Evolutionary conservation across 306 rosid species (phyloP), one percentile per base, ranked within the genome.

Genomic region (Calophaca sinica): DNA sequence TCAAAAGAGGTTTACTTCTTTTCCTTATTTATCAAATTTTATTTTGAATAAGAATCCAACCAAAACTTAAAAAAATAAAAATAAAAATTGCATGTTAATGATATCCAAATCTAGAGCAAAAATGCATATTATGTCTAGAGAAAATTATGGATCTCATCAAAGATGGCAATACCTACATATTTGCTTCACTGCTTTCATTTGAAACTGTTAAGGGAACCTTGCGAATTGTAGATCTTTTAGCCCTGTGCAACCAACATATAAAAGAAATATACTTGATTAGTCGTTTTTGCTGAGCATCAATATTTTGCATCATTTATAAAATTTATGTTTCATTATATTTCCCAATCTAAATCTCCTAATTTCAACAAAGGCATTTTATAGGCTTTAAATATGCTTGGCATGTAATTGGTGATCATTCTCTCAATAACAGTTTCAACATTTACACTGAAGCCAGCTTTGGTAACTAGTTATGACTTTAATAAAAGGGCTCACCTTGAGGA

Each of bases 181-280:
- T 58, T 14, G 67, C 62, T 33, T 55, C 67, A n/a, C 35, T 63
- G 66, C 67, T 65, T 82, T 33, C 72, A 64, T 28, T 72, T 10
- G 52, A 48, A 58, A 62, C 2, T 57, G 26, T 9, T 15, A 5
- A 6, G 31, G 69, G 4, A 62, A 52, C 48, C 39, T 45, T 60
- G 39, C 31, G 62, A 39, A 8, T 31, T 77, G 55, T 75, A 0
- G 13, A 7, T 62, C 54, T 54, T 46, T 73, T 79, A 35, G 66
- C 63, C 83, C 91, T 20, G 26, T 85, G 89, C 77, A 85, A 52
- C 52, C 52, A 72, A 77, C 64, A 20, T 31, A 48, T 26, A 45
- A 49, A 20, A 61, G 32, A 58, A 70, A 64, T 11, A 65, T 2
- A 38, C 5, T 39, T 31, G 9, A 75, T 52, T 53, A 7, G 10